Conservation (phyloP, 2,329 filamentous ascomycete genomes). For the Colletotrichum theobromicola region DNA sequence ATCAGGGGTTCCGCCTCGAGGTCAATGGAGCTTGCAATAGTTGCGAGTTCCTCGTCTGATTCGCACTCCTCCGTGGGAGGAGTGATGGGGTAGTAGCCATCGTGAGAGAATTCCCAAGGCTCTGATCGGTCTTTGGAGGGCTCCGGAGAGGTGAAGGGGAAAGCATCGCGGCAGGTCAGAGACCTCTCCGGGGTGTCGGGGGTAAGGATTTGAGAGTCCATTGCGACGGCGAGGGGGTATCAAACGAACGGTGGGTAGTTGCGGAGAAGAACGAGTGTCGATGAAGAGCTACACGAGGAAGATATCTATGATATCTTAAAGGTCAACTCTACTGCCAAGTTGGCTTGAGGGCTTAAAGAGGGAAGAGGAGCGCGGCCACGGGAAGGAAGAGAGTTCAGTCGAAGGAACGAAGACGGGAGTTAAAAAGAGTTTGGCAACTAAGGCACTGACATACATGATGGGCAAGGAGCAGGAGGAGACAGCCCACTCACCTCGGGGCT, state of each 20-base stretch:
- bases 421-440: conserved; percentile 18
- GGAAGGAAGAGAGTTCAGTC: background rate
- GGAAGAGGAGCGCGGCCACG: background rate
- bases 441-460: conserved; percentile 20
- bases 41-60: conserved; percentile 22
- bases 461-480: conserved; percentile 8
- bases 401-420: conserved; percentile 13
- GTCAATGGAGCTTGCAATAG: conserved; percentile 15
- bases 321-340: conserved; percentile 10
- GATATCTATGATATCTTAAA: conserved; percentile 9
- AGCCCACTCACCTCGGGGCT: conserved; percentile 2
- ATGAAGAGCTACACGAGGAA: background rate
- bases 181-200: conserved; percentile 17
- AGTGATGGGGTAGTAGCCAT: conserved; percentile 20
- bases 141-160: conserved; percentile 1
- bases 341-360: background rate
- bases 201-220: conserved; percentile 13
- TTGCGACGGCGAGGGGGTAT: background rate
- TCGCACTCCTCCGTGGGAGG: conserved; percentile 23
- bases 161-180: conserved; percentile 5
- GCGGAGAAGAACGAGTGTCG: background rate
- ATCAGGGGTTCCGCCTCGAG: conserved; percentile 38
- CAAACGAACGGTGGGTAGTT: background rate
- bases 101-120: conserved; percentile 12
- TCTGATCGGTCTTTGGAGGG: background rate